A percentile compares a stretch with the other conserved stretches of the same genome.
These are phyloP conservation scores for Delonix regia DNA, from an alignment of 306 rosid genomes.

Conservation along the genomic window DNA sequence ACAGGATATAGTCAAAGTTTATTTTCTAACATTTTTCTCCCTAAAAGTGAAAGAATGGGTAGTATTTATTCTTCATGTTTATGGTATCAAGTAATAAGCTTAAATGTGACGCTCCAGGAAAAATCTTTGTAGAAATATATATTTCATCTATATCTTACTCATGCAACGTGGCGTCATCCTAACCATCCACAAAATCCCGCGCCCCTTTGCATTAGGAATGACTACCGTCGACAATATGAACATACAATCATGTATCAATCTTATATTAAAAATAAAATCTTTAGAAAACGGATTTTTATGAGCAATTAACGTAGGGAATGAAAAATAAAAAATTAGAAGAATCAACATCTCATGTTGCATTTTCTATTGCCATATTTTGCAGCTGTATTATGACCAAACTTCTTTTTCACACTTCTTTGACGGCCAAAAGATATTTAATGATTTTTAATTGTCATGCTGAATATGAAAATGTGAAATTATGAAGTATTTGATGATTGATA, in stretches of 20 bases:
- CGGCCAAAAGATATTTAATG: no score
- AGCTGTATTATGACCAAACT: background rate
- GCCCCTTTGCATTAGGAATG: no score
- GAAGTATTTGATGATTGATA: no score
- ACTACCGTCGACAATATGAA: no score
- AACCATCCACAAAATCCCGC: no score
- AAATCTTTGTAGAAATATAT: conserved; percentile 1
- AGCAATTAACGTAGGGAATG: background rate
- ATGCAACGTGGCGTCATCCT: no score
- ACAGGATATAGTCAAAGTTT: background rate
- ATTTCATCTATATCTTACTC: conserved; percentile 13
- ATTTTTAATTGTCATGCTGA: no score
- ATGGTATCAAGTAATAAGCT: background rate
- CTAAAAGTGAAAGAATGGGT: background rate
- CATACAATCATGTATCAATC: no score
- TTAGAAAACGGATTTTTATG: no score
- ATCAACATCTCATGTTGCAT: background rate
- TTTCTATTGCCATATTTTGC: background rate
- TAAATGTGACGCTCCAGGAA: background rate
- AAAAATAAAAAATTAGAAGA: background rate
- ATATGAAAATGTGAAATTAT: no score
- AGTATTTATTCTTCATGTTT: background rate
- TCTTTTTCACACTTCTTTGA: no score
- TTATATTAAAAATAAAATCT: no score
- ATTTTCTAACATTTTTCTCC: background rate